Evolutionary conservation across 2,329 filamentous ascomycete species (phyloP), one percentile per base, ranked within the genome.

Genomic region (Verticillium tricorpus): DNA sequence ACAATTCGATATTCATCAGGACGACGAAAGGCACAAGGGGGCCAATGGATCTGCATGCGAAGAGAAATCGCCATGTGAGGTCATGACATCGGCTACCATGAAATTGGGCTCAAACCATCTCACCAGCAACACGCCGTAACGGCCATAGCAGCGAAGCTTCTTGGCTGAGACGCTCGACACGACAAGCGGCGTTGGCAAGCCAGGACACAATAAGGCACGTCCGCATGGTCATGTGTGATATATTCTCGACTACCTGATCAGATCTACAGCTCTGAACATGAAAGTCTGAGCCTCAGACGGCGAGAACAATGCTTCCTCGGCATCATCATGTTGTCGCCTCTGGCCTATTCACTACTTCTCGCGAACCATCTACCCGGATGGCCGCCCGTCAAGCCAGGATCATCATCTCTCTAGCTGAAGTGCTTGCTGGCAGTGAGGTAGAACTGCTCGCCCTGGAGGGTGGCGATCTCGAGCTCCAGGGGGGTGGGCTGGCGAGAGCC

Each of bases 401-500:
- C 9, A 3, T 35, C 45, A 52, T 4, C 9, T 11, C 8, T 97
- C 91, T 19, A 97, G 69, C 84, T 84, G 64, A 85, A 83, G 76
- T 80, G 72, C 85, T 92, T 94, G 73, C 85, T 77, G 60, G 97
- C 85, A 63, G 85, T 80, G 76, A 90, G 79, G 79, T 91, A 96
- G 81, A 98, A 99, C 60, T 79, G 73, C 83, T 92, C 88, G 77
- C 95, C 95, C 81, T 99, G 95, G 69, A 85, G 84, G 65, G 82
- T 84, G 63, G 95, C 95, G 65, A 98, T 73, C 76, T 90, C 83
- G 65, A 96, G 80, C 83, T 99, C 95, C 69, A 86, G 82, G 9
- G 80, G 73, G 17, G 83, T 80, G 58, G 95, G 95, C 82, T 94
- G 89, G 72, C 95, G 89, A 63, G 89, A 92, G 69, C 95, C 95